phyloP scores from a whole-genome alignment of 2,329 filamentous ascomycete species.

The Ascochyta lentis region DNA sequence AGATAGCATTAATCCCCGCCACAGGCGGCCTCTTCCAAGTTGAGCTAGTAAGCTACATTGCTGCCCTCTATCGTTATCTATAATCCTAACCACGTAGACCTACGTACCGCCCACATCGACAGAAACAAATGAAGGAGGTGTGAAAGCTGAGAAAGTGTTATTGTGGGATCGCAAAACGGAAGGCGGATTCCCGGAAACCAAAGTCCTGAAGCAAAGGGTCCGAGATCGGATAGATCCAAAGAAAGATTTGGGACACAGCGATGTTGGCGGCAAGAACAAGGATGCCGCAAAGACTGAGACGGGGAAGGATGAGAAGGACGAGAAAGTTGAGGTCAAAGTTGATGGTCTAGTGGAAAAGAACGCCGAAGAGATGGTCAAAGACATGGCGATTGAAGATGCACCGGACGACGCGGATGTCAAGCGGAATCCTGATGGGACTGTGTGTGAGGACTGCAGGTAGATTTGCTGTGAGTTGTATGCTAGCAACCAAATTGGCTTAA shows the following conservation, averaged over 20 bases:
- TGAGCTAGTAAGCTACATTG: constrained; percentile 56
- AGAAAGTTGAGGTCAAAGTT: background rate
- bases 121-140: constrained; percentile 8
- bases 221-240: constrained; percentile 81
- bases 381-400: constrained; percentile 1
- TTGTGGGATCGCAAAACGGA: constrained; percentile 90
- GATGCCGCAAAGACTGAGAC: constrained; percentile 22
- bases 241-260: constrained; percentile 77
- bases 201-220: constrained; percentile 84
- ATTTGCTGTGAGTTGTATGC: background rate
- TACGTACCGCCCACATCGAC: constrained; percentile 23
- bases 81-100: constrained; percentile 25
- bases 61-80: background rate
- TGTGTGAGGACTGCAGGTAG: constrained; percentile 49
- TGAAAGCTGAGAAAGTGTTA: constrained; percentile 57
- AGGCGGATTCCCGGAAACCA: constrained; percentile 89
- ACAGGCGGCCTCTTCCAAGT: constrained; percentile 87
- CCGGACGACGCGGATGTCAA: constrained; percentile 24
- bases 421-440: constrained; percentile 43
- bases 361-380: constrained; percentile 9
- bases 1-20: constrained; percentile 83
- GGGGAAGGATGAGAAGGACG: background rate
- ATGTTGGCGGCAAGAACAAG: constrained; percentile 50
- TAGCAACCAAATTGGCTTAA: background rate
- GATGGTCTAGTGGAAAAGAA: background rate